Evolutionary conservation across 768 basidiomycete species (phyloP), one percentile per base, ranked within the genome.

Genomic region (Mrakia blollopis): DNA sequence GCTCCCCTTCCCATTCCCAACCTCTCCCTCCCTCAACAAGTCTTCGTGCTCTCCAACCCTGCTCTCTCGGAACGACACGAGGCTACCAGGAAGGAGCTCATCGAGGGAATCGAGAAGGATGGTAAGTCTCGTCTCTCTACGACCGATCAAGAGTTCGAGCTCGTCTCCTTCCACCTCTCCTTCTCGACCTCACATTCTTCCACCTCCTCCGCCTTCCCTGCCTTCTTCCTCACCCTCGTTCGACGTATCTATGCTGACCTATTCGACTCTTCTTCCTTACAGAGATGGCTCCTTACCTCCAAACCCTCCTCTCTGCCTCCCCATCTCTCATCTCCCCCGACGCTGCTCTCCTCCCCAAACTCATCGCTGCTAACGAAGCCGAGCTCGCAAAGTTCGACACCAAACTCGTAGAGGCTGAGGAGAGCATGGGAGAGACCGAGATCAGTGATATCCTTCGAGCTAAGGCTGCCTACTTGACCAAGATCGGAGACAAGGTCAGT

Each of bases 381-480:
- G 89, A 91, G 80, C 87, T 98, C 39, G 86, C 88, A 71, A 88
- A 87, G 80, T 84, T 98, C 16, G 92, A 96, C 73, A 89, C 89
- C 78, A 86, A 91, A 65, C 86, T 97, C 52, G 89, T 87, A 73
- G 94, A 96, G 80, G 94, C 96, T 0, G 88, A 93, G 85, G 91
- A 92, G 85, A 92, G 89, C 3, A 90, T 95, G 81, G 96, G 95
- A 77, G 95, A 98, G 83, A 91, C 91, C 1, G 96, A 98, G 83
- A 92, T 98, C 76, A 89, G 89, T 28, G 96, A 98, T 80, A 91
- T 90, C 0, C 86, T 98, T 57, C 89, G 91, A 75, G 91, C 91
- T 0, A 87, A 89, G 79, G 96, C 96, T 28, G 91, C 89, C 79
- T 94, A 94, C 84, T 83, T 94, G 11, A 93, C 93, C 16, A 87